Evolutionary conservation across 1,284 basidiomycete genomes (phyloP).

Genomic region (Tylopilus sp.): DNA sequence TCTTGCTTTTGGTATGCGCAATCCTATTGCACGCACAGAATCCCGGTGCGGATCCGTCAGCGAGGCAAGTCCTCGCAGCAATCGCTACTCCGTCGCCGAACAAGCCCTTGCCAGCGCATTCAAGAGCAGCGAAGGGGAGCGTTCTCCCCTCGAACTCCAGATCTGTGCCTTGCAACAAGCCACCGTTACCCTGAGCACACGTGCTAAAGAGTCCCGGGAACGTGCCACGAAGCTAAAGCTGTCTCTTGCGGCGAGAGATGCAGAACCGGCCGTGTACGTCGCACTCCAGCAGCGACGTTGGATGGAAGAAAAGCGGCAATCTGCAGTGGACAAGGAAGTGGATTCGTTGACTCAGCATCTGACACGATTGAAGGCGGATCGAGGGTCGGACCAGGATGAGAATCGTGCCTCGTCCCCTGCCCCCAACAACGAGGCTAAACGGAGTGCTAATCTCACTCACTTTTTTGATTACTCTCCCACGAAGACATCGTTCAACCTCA

Average conservation of each 20-base stretch:
- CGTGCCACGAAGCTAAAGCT: slow-evolving; percentile 40
- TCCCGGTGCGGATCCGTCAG: slow-evolving; percentile 21
- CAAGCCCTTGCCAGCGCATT: slow-evolving; percentile 36
- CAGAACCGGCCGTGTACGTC: slow-evolving; percentile 36
- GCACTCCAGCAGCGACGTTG: slow-evolving; percentile 45
- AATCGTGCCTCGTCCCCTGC: slow-evolving; percentile 24
- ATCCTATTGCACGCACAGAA: slow-evolving; percentile 19
- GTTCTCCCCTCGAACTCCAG: slow-evolving; percentile 43
- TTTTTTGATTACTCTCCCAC: slow-evolving; percentile 39
- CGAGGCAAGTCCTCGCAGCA: slow-evolving; percentile 28
- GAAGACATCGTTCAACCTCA: slow-evolving; percentile 31
- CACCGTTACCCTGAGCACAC: slow-evolving; percentile 39
- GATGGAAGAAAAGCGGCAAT: slow-evolving; percentile 46
- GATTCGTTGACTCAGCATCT: slow-evolving; percentile 28
- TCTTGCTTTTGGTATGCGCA: slow-evolving; percentile 30
- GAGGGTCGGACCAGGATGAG: slow-evolving; percentile 17
- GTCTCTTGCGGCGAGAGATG: slow-evolving; percentile 36
- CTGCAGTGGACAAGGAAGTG: slow-evolving; percentile 36
- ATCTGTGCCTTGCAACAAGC: slow-evolving; percentile 44
- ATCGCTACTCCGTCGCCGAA: slow-evolving; percentile 42
- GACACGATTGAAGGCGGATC: slow-evolving; percentile 27
- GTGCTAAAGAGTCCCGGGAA: slow-evolving; percentile 44
- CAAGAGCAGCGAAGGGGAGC: slow-evolving; percentile 28
- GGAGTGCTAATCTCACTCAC: slow-evolving; percentile 36
- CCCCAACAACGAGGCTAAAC: slow-evolving; percentile 34